Percentiles rank a stretch among this genome's conserved stretches.
Conservation (phyloP, 2,329 filamentous ascomycete genomes). For the Fusarium sp. region DNA sequence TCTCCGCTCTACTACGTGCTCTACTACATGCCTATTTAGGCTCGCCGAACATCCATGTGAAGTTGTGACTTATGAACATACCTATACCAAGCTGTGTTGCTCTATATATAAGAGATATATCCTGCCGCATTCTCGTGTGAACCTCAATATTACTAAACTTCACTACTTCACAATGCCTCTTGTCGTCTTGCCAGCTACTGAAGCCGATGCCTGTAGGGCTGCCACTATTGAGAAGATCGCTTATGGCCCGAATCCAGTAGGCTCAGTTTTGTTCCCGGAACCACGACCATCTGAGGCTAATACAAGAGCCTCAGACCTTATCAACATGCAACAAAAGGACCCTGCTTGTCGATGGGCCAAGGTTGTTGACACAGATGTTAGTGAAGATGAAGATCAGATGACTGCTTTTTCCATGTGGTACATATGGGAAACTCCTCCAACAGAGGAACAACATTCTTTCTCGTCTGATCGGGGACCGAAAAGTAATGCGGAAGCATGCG, state of each 20-base stretch:
- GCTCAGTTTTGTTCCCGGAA: slow-evolving; percentile 51
- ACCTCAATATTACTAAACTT: neutral
- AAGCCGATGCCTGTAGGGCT: slow-evolving; percentile 54
- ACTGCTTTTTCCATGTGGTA: slow-evolving; percentile 56
- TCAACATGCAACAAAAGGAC: slow-evolving; percentile 41
- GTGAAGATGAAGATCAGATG: slow-evolving; percentile 47
- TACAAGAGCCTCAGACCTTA: slow-evolving; percentile 42
- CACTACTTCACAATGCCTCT: slow-evolving; percentile 54
- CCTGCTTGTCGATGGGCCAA: slow-evolving; percentile 54
- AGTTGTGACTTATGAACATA: neutral
- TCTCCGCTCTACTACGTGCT: too few relatives aligned
- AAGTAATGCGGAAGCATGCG: slow-evolving; percentile 52
- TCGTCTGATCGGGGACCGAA: slow-evolving; percentile 48
- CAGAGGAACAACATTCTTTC: slow-evolving; percentile 41
- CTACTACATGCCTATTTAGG: slow-evolving; percentile 39
- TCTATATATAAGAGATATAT: neutral
- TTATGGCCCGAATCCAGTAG: slow-evolving; percentile 52
- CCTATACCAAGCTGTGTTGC: neutral
- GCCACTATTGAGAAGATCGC: slow-evolving; percentile 56
- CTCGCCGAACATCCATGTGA: slow-evolving; percentile 38
- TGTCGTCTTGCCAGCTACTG: slow-evolving; percentile 52
- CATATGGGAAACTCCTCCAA: slow-evolving; percentile 47
- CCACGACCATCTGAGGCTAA: slow-evolving; percentile 40
- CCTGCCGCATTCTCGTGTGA: neutral
- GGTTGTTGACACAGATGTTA: slow-evolving; percentile 52